Evolutionary conservation across 805 yeast genomes (phyloP), one percentile per base, ranked within the genome.

Genomic region (Metschnikowia cerradonensis): DNA sequence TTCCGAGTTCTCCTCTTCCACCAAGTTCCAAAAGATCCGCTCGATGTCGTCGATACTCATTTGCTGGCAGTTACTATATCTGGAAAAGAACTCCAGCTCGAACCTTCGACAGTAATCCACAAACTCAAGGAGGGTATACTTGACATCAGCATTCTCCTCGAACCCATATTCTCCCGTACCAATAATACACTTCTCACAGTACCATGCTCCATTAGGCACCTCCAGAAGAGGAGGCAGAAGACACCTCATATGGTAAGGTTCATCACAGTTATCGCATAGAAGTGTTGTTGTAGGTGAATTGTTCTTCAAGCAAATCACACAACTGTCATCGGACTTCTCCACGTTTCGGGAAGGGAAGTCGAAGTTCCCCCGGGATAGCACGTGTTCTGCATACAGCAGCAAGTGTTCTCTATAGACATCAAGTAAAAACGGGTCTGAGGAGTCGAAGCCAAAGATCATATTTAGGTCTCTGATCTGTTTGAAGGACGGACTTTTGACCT

Each of bases 131-230:
- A 88, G 67, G 0, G 84, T 72, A 61, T 85, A 84, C 40, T 72
- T 69, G 17, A 72, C 63, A 1, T 83, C 78, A 1, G 75, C 72
- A 33, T 67, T 67, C 56, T 87, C 94, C 55, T 86, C 91, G 65
- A 92, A 91, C 0, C 96, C 96, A 61, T 89, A 91, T 55, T 83
- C 90, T 1, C 94, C 92, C 38, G 88, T 85, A 0, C 96, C 96
- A 13, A 86, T 74, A n/a, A 91, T 71, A 66, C 98, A 91, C 50
- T 78, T 79, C 45, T 85, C 86, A 65, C 98, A 91, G 61, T 77
- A 84, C 96, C 96, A 91, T 15, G 74, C 78, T 10, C 79, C 80
- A 23, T 72, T 62, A 0, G 91, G 90, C 1, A 84, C 68, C 2
- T 60, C 59, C 0, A 66, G 61, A 22, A 86, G 57, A 1, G 82